Conservation (phyloP, 768 basidiomycete species). For the Agrocybe pediades region DNA sequence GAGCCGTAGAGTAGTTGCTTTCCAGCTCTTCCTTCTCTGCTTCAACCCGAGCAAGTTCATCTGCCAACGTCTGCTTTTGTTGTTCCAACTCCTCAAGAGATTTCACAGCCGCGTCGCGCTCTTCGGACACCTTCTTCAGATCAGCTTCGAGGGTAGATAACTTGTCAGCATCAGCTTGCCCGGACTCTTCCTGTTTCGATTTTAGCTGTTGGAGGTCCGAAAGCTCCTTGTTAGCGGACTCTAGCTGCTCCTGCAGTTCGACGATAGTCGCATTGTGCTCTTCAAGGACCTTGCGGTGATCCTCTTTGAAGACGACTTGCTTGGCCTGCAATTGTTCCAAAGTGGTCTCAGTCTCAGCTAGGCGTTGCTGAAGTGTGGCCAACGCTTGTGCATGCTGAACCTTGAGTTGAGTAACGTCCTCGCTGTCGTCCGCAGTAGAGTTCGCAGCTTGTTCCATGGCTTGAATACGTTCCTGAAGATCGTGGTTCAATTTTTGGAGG, state of each 20-base stretch:
- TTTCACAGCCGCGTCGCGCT: constrained; percentile 12
- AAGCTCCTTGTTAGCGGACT: constrained; percentile 9
- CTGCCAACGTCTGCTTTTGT: constrained; percentile 17
- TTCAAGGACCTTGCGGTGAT: constrained; percentile 33
- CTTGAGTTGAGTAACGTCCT: constrained; percentile 31
- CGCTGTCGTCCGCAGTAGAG: constrained; percentile 23
- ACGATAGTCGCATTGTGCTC: constrained; percentile 30
- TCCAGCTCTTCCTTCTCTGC: constrained; percentile 31
- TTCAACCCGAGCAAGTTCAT: constrained; percentile 21
- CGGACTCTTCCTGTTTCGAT: constrained; percentile 16
- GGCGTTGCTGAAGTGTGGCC: constrained; percentile 33
- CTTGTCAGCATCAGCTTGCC: constrained; percentile 17
- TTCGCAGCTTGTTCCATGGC: constrained; percentile 22
- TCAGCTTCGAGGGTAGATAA: constrained; percentile 22
- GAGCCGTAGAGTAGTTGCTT: constrained; percentile 25
- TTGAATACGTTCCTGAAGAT: constrained; percentile 26
- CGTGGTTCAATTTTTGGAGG: constrained; percentile 26
- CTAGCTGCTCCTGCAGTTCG: constrained; percentile 21
- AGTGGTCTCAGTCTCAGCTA: constrained; percentile 34
- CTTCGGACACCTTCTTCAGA: constrained; percentile 14
- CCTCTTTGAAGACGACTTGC: constrained; percentile 30
- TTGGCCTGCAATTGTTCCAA: constrained; percentile 35
- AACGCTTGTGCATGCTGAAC: constrained; percentile 39
- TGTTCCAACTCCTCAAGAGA: constrained; percentile 16
- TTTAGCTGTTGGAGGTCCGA: constrained; percentile 23